Percentiles rank a stretch among this genome's conserved stretches.
Evolutionary conservation across 495 filamentous ascomycete species (phyloP).

Genomic region (Cladorrhinum samala): DNA sequence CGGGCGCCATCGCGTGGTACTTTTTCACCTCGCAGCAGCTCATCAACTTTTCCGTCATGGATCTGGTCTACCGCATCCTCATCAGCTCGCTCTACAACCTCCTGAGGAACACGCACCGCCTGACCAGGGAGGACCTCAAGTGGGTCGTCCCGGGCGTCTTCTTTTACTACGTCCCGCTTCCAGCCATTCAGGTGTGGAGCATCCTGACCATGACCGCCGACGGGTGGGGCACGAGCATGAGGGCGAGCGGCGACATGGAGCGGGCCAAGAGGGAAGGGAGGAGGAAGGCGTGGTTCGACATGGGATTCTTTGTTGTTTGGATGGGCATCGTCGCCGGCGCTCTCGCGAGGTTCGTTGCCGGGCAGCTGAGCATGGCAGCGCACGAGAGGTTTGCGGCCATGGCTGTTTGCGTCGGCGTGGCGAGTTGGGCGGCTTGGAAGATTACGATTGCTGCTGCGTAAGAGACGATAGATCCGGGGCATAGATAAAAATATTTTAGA

Average conservation of each 20-base stretch:
- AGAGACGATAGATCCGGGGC: no score
- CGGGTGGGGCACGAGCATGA: slow-evolving; percentile 11
- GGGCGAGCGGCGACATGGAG: slow-evolving; percentile 9
- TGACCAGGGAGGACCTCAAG: background rate
- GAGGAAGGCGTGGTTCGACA: slow-evolving; percentile 10
- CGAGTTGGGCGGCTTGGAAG: slow-evolving; percentile 5
- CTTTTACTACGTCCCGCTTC: slow-evolving; percentile 11
- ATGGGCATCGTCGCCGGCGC: slow-evolving; percentile 9
- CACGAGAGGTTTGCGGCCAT: slow-evolving; percentile 3
- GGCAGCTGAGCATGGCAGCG: background rate
- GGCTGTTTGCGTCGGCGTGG: background rate
- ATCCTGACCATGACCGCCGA: slow-evolving; percentile 13
- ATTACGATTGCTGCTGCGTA: no score
- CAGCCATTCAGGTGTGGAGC: slow-evolving; percentile 11
- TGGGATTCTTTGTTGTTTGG: slow-evolving; percentile 13
- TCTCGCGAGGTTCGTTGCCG: background rate
- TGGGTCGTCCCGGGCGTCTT: slow-evolving; percentile 9
- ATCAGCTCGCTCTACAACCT: slow-evolving; percentile 5
- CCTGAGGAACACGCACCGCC: slow-evolving; percentile 3
- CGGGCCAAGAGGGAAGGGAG: slow-evolving; percentile 1
- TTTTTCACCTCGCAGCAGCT: slow-evolving; percentile 4
- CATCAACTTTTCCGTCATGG: background rate
- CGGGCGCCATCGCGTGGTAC: slow-evolving; percentile 9
- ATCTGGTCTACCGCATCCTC: slow-evolving; percentile 4
- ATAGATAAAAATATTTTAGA: no score